Evolutionary conservation across 805 yeast genomes (phyloP).

Genomic region (Ogataea dorogensis): DNA sequence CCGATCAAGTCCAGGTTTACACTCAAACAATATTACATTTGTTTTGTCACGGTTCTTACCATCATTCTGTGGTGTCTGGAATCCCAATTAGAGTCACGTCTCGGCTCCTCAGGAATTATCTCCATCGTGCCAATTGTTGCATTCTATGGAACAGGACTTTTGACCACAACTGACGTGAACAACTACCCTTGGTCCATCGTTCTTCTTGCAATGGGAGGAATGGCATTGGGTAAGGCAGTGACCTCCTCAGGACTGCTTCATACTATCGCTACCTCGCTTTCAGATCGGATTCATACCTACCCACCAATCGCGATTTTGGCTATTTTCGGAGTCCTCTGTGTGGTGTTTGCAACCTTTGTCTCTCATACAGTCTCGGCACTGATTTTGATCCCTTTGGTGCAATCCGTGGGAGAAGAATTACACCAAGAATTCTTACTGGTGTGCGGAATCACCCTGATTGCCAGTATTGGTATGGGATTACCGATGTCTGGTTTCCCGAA

Average conservation of each 20-base stretch:
- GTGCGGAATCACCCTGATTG: constrained; percentile 48
- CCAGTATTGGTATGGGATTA: constrained; percentile 56
- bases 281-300: constrained; percentile 40
- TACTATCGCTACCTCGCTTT: constrained; percentile 46
- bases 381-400: constrained; percentile 49
- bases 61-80: constrained; percentile 50
- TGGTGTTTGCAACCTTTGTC: constrained; percentile 54
- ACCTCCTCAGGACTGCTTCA: constrained; percentile 47
- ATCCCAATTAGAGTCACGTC: constrained; percentile 39
- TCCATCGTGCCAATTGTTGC: constrained; percentile 47
- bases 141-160: constrained; percentile 49
- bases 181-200: constrained; percentile 56
- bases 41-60: constrained; percentile 41
- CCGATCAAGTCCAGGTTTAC: constrained; percentile 48
- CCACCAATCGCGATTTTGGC: constrained; percentile 45
- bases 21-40: constrained; percentile 43
- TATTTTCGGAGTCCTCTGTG: constrained; percentile 48
- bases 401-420: constrained; percentile 46
- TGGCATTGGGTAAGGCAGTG: constrained; percentile 51
- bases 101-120: constrained; percentile 50
- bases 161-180: constrained; percentile 48
- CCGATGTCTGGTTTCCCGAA: constrained; percentile 58
- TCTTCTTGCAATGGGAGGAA: constrained; percentile 55
- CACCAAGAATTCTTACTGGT: constrained; percentile 47
- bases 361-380: constrained; percentile 56